These are phyloP conservation scores for Aspergillus baeticus DNA, from an alignment of 495 filamentous ascomycete species.

Conservation along the genomic window DNA sequence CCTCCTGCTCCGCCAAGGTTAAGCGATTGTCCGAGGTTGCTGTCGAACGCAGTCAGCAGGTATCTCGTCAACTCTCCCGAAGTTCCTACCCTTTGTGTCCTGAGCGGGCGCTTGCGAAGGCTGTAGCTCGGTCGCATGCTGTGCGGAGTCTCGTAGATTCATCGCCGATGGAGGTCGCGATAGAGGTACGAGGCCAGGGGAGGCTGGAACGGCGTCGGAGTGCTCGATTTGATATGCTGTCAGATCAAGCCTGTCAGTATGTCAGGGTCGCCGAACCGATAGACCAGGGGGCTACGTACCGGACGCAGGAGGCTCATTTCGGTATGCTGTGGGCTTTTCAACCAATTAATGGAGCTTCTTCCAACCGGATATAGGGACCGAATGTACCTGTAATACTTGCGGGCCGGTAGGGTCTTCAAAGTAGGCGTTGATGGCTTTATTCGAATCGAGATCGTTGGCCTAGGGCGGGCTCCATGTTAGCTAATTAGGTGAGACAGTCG, in stretches of 20 bases:
- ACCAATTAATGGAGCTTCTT: constrained; percentile 12
- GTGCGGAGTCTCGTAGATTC: constrained; percentile 35
- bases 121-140: not conserved
- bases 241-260: constrained; percentile 13
- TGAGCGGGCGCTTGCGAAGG: constrained; percentile 16
- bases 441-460: constrained; percentile 48
- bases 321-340: constrained; percentile 22
- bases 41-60: constrained; percentile 18
- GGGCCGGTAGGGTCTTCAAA: constrained; percentile 49
- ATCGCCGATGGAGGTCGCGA: constrained; percentile 70
- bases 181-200: constrained; percentile 45
- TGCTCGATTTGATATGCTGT: constrained; percentile 59
- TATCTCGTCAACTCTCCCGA: not conserved
- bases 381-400: constrained; percentile 26
- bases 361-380: not conserved
- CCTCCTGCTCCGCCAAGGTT: constrained; percentile 50
- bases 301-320: constrained; percentile 24
- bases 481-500: not conserved
- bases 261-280: not conserved
- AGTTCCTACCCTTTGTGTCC: constrained; percentile 21
- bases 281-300: constrained; percentile 17
- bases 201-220: constrained; percentile 47
- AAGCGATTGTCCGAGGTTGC: constrained; percentile 44
- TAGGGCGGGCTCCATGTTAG: constrained; percentile 20
- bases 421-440: constrained; percentile 54